Evolutionary conservation across 2,329 filamentous ascomycete species (phyloP).

Genomic region (Epichloe scottii): DNA sequence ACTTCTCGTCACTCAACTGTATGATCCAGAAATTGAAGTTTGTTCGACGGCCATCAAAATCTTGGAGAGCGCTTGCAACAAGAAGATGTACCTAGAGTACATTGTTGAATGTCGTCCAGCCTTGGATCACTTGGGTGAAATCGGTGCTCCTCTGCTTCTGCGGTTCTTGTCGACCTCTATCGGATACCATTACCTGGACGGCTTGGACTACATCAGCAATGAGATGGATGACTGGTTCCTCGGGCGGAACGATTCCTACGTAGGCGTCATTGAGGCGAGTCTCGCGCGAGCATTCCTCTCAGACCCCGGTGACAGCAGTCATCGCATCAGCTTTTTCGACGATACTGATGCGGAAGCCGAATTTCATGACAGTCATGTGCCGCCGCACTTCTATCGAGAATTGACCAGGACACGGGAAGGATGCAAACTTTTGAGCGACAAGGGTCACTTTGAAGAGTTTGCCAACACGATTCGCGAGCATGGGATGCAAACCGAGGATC

Average conservation of each 20-base stretch:
- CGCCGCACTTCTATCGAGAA: conserved; percentile 97
- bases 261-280: conserved; percentile 88
- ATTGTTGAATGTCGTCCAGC: conserved; percentile 93
- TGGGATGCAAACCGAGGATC: conserved; percentile 71
- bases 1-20: conserved; percentile 92
- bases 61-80: conserved; percentile 91
- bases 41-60: conserved; percentile 96
- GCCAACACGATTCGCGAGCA: conserved; percentile 77
- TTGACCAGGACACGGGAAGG: conserved; percentile 86
- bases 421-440: conserved; percentile 77
- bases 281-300: conserved; percentile 74
- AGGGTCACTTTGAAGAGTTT: conserved; percentile 94
- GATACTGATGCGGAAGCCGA: conserved; percentile 44
- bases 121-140: conserved; percentile 89
- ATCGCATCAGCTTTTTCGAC: conserved; percentile 45
- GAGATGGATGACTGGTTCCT: conserved; percentile 99
- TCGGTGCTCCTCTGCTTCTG: conserved; percentile 82
- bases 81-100: conserved; percentile 80
- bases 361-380: conserved; percentile 55
- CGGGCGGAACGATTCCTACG: conserved; percentile 92
- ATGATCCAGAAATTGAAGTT: conserved; percentile 93
- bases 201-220: conserved; percentile 94
- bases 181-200: conserved; percentile 94
- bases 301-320: conserved; percentile 44
- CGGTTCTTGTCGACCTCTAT: conserved; percentile 93